These are phyloP conservation scores for Lavandula angustifolia DNA, from an alignment of 257 asterid genomes.

Conservation along the genomic window DNA sequence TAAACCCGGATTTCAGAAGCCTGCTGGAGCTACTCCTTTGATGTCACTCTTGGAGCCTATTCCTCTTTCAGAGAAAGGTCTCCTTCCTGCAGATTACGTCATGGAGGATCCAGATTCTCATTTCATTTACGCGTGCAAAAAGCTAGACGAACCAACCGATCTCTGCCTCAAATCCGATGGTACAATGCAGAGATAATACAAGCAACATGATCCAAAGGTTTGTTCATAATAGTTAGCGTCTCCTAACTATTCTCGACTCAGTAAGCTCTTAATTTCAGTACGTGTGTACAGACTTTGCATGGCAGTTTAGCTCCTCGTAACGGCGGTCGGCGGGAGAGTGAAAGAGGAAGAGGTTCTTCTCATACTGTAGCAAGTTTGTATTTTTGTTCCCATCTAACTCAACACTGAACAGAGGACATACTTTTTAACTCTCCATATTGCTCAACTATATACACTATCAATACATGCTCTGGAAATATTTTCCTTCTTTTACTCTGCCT, in stretches of 20 bases:
- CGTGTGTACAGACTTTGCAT: slow-evolving; percentile 19
- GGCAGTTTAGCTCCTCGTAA: slow-evolving; percentile 33
- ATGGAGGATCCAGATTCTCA: slow-evolving; percentile 97
- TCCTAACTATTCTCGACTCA: not conserved
- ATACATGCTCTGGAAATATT: not conserved
- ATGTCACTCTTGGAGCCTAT: slow-evolving; percentile 65
- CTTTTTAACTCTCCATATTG: not conserved
- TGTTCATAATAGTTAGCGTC: not conserved
- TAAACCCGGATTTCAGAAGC: slow-evolving; percentile 84
- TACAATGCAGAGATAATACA: slow-evolving; percentile 34
- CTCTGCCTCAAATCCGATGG: slow-evolving; percentile 33
- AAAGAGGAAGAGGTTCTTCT: not conserved
- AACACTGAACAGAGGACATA: not conserved
- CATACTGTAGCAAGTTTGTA: not conserved
- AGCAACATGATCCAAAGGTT: slow-evolving; percentile 18
- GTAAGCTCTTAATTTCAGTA: slow-evolving; percentile 10
- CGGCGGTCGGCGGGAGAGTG: slow-evolving; percentile 7
- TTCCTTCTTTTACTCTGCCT: too few species aligned
- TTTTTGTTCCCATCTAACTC: slow-evolving; percentile 18
- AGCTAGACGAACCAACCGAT: slow-evolving; percentile 42
- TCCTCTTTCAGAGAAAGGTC: slow-evolving; percentile 71
- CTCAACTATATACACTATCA: not conserved
- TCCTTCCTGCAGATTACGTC: slow-evolving; percentile 66
- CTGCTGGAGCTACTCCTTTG: slow-evolving; percentile 44
- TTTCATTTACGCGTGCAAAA: slow-evolving; percentile 78